Base-by-base conservation (phyloP, 805 yeast genomes). In the Priceomyces castillae region DNA sequence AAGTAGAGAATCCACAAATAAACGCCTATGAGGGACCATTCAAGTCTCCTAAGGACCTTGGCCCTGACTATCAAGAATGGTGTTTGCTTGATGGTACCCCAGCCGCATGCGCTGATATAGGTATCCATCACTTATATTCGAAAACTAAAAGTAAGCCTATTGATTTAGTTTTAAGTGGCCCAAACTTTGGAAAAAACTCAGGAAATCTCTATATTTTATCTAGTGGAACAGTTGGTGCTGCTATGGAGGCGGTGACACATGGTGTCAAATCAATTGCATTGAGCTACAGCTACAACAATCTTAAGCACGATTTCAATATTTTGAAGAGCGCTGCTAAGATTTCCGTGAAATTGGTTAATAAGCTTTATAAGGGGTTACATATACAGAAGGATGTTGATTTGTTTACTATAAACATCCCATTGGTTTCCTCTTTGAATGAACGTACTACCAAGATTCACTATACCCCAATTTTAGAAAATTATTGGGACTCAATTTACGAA, bases 171-270 rank as follows among this genome's bases (percentile, higher is more conserved):
- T 62, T 94, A 17, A 86, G 96, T 43, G 99, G 99, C 1, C 99
- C 99, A 6, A 94, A 94, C 60, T 92, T 85, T 52, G 99, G 99
- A 17, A 80, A 96, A 58, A 94, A 94, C 64, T 82, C 96, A 1
- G 81, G 92, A 18, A 89, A 95, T 4, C 78, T 92, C 36, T 94
- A 90, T 62, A 86, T 90, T 43, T 76, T 94, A 54, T 81, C 97
- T 3, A 84, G 95, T 52, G 99, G 99, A 11, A 94, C 99, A 2
- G 84, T 94, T 14, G 99, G 99, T 19, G 98, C 96, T 3, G 94
- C 97, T 1, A 78, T 90, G 89, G 99, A 94, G 66, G 95, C 90
- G 1, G 86, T 85, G 2, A 78, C 90, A 34, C 79, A 75, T 43
- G 84, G 82, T 0, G 78, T 81, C 23, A 82, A 74, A 51, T 70